Percentiles rank a stretch among this genome's conserved stretches.
Evolutionary conservation across 495 filamentous ascomycete species (phyloP).

Genomic region (Aspergillus bridgeri): DNA sequence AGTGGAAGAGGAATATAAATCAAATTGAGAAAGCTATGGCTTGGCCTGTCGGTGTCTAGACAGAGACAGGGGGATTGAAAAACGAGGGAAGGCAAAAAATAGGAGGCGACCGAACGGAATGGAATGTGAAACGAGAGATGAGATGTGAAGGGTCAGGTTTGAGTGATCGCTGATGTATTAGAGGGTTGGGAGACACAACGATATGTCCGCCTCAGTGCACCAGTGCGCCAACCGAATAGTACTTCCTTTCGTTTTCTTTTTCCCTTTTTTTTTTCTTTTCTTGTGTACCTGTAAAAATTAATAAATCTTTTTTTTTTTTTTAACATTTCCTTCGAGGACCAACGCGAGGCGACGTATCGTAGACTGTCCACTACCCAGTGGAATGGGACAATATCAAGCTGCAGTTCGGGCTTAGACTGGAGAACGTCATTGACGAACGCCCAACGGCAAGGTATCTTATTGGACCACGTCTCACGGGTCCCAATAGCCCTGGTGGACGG

Average conservation of each 20-base stretch:
- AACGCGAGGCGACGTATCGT: constrained; percentile 45
- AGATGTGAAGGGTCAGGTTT: constrained; percentile 25
- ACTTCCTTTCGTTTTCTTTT: constrained; percentile 1
- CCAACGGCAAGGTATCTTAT: constrained; percentile 32
- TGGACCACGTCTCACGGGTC: constrained; percentile 41
- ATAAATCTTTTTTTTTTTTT: not conserved
- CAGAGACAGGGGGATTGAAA: constrained; percentile 17
- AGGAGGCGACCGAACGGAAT: constrained; percentile 16
- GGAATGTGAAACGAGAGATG: constrained; percentile 22
- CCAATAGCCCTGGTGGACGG: constrained; percentile 20
- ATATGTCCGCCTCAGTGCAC: constrained; percentile 16
- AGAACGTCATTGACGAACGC: constrained; percentile 39
- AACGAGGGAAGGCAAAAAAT: constrained; percentile 16
- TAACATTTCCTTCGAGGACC: constrained; percentile 18
- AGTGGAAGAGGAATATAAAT: constrained; percentile 27
- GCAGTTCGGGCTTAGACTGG: constrained; percentile 27
- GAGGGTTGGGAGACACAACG: constrained; percentile 18
- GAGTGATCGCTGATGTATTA: constrained; percentile 27
- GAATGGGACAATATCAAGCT: constrained; percentile 28
- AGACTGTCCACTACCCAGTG: constrained; percentile 30
- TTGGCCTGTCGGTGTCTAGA: constrained; percentile 27
- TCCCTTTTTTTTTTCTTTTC: too few species aligned
- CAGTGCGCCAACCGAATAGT: constrained; percentile 9
- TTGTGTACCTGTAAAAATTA: too few species aligned
- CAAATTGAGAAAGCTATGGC: constrained; percentile 30